Evolutionary conservation across 176 grass and related monocot species (phyloP), one percentile per base, ranked within the genome.

Genomic region (Coix lacrymajobi): DNA sequence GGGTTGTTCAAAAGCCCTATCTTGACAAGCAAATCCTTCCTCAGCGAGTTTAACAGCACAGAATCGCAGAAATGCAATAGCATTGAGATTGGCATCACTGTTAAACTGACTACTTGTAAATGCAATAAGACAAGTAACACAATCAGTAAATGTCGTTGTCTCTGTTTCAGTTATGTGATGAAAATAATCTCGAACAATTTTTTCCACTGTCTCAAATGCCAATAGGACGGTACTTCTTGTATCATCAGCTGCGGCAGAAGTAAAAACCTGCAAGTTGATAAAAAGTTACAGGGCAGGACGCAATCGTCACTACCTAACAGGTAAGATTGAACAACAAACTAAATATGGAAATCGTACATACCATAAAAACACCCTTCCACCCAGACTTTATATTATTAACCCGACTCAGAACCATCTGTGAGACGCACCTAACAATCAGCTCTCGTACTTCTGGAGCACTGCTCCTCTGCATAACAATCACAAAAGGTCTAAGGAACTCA

Each of bases 131-230:
- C 93, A 99, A 67, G 95, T 88, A 29, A 96, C 93, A 85, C 96
- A 99, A 83, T 99, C 96, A 38, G 91, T 93, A 80, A 99, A 99
- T 69, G 89, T 90, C 46, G 80, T 99, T 57, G 93, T 89, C 58
- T 99, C 96, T 19, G 96, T 96, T 88, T 99, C 96, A 66, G 93
- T 99, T 93, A 99, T 95, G 82, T 92, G 95, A 77, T 86, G 93
- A 76, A 98, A 99, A 76, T 96, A 93, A 34, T 99, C 93, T 66
- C 93, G 88, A 79, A 99, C 91, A 88, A 96, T 98, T 80, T 93
- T 96, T 90, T 90, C 93, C 85, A 96, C 91, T 2, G 96, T 98
- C 83, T 91, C 96, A 90, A 98, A 98, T 71, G 93, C 96, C 73
- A 98, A 85, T 57, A 98, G 88, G 45, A 95, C 92, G 30, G 82